Conservation (phyloP, 148 eudicot genomes). For the Selenicereus undatus region DNA sequence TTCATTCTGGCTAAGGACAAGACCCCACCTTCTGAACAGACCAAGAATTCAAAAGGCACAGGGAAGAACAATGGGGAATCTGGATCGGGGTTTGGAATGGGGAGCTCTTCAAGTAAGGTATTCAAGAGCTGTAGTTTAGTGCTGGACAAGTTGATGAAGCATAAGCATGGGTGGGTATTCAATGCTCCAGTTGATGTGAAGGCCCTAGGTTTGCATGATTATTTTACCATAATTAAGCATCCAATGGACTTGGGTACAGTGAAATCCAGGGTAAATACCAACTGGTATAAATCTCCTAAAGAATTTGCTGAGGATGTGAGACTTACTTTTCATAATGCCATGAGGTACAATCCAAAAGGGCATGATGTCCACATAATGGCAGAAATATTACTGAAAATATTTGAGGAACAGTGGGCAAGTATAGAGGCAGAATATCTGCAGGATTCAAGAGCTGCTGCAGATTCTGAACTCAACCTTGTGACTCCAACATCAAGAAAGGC, state of each 20-base stretch:
- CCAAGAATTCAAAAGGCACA: conserved; percentile 59
- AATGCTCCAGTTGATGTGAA: conserved; percentile 73
- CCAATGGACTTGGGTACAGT: conserved; percentile 99
- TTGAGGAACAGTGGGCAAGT: conserved; percentile 80
- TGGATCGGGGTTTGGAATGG: conserved; percentile 39
- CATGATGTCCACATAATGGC: conserved; percentile 91
- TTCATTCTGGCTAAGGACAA: conserved; percentile 69
- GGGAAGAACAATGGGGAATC: conserved; percentile 49
- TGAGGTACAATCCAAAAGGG: conserved; percentile 86
- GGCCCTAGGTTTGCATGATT: conserved; percentile 84
- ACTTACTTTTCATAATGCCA: conserved; percentile 84
- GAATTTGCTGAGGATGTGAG: conserved; percentile 92
- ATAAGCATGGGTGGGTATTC: conserved; percentile 93
- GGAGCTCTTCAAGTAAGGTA: conserved; percentile 43
- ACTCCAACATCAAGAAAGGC: conserved; percentile 57
- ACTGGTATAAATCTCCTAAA: conserved; percentile 72
- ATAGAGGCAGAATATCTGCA: conserved; percentile 60
- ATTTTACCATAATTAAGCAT: conserved; percentile 61
- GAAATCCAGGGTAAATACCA: conserved; percentile 61
- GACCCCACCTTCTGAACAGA: conserved; percentile 46
- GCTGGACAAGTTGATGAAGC: conserved; percentile 81
- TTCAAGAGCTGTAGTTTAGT: conserved; percentile 59
- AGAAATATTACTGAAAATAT: conserved; percentile 53
- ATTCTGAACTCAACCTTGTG: conserved; percentile 41
- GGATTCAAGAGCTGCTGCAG: conserved; percentile 38